A percentile compares a stretch with the other conserved stretches of the same genome.
phyloP scores from a whole-genome alignment of 176 grass and related monocot genomes.

The Hyparrhenia diplandra region DNA sequence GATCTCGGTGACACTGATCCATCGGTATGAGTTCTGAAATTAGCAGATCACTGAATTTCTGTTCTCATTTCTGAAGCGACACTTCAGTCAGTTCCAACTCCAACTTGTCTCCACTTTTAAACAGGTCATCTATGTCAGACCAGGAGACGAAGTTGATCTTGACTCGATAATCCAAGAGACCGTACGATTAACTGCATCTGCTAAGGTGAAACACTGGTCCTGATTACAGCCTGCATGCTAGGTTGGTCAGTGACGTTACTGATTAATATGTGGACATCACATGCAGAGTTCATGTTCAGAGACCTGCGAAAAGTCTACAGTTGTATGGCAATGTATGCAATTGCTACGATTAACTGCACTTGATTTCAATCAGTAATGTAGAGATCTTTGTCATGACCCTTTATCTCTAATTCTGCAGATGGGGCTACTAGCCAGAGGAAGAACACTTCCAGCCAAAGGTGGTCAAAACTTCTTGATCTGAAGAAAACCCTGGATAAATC shows the following conservation, averaged over 20 bases:
- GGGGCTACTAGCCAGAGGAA: slow-evolving; percentile 30
- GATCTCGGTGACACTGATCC: slow-evolving; percentile 66
- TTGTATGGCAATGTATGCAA: slow-evolving; percentile 55
- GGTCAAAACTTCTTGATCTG: slow-evolving; percentile 61
- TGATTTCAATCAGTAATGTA: not conserved
- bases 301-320: slow-evolving; percentile 53
- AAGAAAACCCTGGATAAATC: slow-evolving; percentile 46
- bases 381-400: not conserved
- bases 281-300: slow-evolving; percentile 72
- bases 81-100: not conserved
- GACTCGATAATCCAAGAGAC: slow-evolving; percentile 78
- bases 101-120: not conserved
- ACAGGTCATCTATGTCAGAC: slow-evolving; percentile 79
- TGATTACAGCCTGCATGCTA: not conserved
- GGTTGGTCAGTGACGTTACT: not conserved
- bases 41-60: not conserved
- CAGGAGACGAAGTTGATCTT: slow-evolving; percentile 65
- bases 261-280: not conserved
- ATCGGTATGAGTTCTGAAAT: slow-evolving; percentile 36
- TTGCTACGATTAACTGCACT: not conserved
- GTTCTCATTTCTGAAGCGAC: not conserved
- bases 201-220: slow-evolving; percentile 39
- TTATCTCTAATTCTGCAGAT: slow-evolving; percentile 18
- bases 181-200: slow-evolving; percentile 50
- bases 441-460: slow-evolving; percentile 29